Evolutionary conservation across 1,284 basidiomycete species (phyloP).

Genomic region (Apiotrichum akiyoshidainum): DNA sequence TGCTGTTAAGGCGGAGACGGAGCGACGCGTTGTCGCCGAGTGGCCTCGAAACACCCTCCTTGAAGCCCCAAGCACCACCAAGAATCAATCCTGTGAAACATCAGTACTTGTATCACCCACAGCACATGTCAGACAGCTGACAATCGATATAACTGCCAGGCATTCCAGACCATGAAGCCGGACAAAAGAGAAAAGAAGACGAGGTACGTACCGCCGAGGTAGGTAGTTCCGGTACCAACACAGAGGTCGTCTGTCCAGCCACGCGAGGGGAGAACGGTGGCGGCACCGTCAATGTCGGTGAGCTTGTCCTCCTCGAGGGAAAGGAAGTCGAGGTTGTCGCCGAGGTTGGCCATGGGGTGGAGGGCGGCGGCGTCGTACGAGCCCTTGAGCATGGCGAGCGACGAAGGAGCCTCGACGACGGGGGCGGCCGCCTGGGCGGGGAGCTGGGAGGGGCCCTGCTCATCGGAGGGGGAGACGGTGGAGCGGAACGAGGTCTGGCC

Average conservation of each 20-base stretch:
- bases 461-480: constrained; percentile 23
- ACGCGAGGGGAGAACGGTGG: constrained; percentile 81
- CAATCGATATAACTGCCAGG: too few species aligned
- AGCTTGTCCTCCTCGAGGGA: constrained; percentile 90
- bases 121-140: too few species aligned
- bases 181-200: constrained; percentile 55
- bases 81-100: constrained; percentile 73
- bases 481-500: constrained; percentile 41
- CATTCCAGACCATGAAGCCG: constrained; percentile 45
- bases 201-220: constrained; percentile 79
- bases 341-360: constrained; percentile 83
- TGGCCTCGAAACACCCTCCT: constrained; percentile 85
- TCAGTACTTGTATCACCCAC: constrained; percentile 51
- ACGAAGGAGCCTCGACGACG: constrained; percentile 54
- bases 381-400: constrained; percentile 75
- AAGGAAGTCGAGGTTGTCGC: constrained; percentile 80
- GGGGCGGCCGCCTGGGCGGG: constrained; percentile 16
- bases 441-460: background rate
- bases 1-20: constrained; percentile 90
- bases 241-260: constrained; percentile 99
- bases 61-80: constrained; percentile 92
- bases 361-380: constrained; percentile 84
- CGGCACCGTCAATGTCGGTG: constrained; percentile 76
- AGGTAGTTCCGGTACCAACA: constrained; percentile 98
- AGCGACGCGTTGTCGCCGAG: constrained; percentile 63